Conservation (phyloP, 148 eudicot species). For the Amaranthus hypochondriacus region DNA sequence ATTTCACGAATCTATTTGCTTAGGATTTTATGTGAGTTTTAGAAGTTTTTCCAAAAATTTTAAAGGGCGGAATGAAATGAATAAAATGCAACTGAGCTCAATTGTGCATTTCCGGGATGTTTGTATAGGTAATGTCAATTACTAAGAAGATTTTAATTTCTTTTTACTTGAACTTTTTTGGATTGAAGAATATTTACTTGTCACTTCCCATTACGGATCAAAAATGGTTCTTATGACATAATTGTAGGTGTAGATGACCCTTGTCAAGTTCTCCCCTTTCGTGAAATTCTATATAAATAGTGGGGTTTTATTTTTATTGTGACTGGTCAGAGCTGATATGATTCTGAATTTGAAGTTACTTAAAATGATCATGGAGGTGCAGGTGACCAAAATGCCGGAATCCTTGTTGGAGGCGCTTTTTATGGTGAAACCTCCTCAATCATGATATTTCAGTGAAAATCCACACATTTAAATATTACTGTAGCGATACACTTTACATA, state of each 20-base stretch:
- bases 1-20: no score
- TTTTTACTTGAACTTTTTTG: no score
- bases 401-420: slow-evolving; percentile 11
- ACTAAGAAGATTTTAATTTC: no score
- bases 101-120: no score
- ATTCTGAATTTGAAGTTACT: slow-evolving; percentile 12
- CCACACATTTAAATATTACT: neutral
- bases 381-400: slow-evolving; percentile 21
- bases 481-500: slow-evolving; percentile 1
- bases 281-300: slow-evolving; percentile 10
- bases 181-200: no score
- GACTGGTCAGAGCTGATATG: slow-evolving; percentile 22
- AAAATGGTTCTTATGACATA: neutral
- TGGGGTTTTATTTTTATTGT: slow-evolving; percentile 14
- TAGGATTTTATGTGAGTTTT: no score
- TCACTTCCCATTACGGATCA: no score
- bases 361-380: slow-evolving; percentile 26
- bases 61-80: no score
- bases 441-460: slow-evolving; percentile 8
- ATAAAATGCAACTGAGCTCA: no score
- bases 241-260: neutral
- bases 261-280: slow-evolving; percentile 13
- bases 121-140: no score
- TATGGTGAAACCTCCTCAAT: slow-evolving; percentile 14
- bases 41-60: no score